Percentiles rank a stretch among this genome's conserved stretches.
Evolutionary conservation across 2,329 filamentous ascomycete species (phyloP).

Genomic region (Arthroderma sp.): DNA sequence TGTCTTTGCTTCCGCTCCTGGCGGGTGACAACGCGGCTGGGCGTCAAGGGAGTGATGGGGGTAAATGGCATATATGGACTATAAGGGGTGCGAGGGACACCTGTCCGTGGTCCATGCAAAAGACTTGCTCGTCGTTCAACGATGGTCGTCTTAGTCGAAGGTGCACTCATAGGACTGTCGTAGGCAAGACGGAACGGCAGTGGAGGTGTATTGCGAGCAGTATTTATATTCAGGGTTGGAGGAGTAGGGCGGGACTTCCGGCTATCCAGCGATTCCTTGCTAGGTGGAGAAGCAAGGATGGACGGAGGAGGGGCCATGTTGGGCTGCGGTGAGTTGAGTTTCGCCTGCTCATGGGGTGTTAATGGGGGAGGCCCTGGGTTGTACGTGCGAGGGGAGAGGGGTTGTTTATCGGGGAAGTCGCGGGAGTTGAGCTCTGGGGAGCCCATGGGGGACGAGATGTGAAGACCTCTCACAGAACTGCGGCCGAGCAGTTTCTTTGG

Average conservation of each 20-base stretch:
- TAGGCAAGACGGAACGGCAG: slow-evolving; percentile 37
- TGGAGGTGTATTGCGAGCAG: slow-evolving; percentile 23
- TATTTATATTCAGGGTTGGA: slow-evolving; percentile 24
- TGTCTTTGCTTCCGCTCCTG: slow-evolving; percentile 33
- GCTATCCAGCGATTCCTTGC: slow-evolving; percentile 14
- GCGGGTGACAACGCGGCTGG: slow-evolving; percentile 35
- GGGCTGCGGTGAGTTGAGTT: slow-evolving; percentile 9
- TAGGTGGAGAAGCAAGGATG: slow-evolving; percentile 4
- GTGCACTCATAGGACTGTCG: slow-evolving; percentile 31
- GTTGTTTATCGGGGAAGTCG: slow-evolving; percentile 40
- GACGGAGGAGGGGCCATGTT: slow-evolving; percentile 1
- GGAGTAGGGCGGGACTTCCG: slow-evolving; percentile 19
- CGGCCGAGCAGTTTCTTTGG: slow-evolving; percentile 35
- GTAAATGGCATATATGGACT: slow-evolving; percentile 42
- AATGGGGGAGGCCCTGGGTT: slow-evolving; percentile 45
- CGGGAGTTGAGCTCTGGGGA: slow-evolving; percentile 34
- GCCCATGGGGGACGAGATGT: slow-evolving; percentile 45
- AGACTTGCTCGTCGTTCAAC: slow-evolving; percentile 32
- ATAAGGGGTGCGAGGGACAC: slow-evolving; percentile 37
- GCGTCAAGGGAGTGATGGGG: slow-evolving; percentile 39
- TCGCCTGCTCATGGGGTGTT: slow-evolving; percentile 29
- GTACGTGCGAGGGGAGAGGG: slow-evolving; percentile 46
- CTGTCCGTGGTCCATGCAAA: slow-evolving; percentile 33
- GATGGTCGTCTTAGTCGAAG: slow-evolving; percentile 39
- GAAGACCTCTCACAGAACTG: slow-evolving; percentile 41